Base-by-base conservation (phyloP, 2,329 filamentous ascomycete genomes). In the Neopestalotiopsis clavispora region DNA sequence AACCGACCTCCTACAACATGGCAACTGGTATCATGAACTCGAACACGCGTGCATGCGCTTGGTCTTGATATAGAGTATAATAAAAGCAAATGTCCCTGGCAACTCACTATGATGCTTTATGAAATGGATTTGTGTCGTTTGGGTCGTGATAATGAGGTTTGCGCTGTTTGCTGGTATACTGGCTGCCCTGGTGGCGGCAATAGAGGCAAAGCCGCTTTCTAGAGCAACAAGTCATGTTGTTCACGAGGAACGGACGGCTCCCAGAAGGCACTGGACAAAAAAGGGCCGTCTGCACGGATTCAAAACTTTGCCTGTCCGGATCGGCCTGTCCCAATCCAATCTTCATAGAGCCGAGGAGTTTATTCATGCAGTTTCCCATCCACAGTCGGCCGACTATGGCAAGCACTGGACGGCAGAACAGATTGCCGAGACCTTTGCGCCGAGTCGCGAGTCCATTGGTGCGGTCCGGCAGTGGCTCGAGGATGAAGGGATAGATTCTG, bases 381-480 rank as follows among this genome's bases (percentile, higher is more conserved):
- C 84, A 2, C 71, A 74, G 12, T 85, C 83, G 6, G 72, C 79
- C 17, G 79, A 80, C 42, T 86, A 85, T 71, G 84, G 84, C 66
- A 80, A 81, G 68, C 83, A 86, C 76, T 85, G 84, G 82, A 80
- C 81, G 5, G 72, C 79, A 2, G 76, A 83, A 30, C 76, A 85
- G 72, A 75, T 86, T 2, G 76, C 80, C 9, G 78, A 82, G 12
- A 82, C 79, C 65, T 86, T 86, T 75, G 78, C 83, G 9, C 81
- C 82, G 0, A 73, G 71, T 14, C 71, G 78, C 6, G 83, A 87
- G 57, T 79, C 85, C 4, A 82, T 89, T 3, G 78, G 83, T 17
- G 77, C 83, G 1, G 85, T 90, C 38, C 83, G 83, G 72, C 73
- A 80, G 9, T 91, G 88, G 88, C 81, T 90, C n/a, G 76, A 80